Conservation (phyloP, 2,329 filamentous ascomycete species). For the Aspergillus jensenii region DNA sequence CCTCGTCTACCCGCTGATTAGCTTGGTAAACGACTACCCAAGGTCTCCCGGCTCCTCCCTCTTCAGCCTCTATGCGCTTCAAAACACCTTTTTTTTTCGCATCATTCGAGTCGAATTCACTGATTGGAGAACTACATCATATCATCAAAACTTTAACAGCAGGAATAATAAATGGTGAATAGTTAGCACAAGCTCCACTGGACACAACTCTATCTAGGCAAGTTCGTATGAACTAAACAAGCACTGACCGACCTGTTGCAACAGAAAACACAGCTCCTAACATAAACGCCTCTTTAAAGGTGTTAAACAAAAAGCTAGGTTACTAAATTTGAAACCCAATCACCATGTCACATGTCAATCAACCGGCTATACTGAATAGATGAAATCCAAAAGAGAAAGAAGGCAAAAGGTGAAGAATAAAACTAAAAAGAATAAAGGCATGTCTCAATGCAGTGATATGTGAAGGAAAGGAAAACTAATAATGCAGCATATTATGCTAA, state of each 20-base stretch:
- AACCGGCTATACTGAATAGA: neutral
- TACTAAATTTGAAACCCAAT: neutral
- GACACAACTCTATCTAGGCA: constrained; percentile 7
- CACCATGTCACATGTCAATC: neutral
- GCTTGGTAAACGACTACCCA: no score
- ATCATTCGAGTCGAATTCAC: neutral
- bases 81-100: no score
- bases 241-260: neutral
- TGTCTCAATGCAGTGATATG: neutral
- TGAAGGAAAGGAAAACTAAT: neutral
- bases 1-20: no score
- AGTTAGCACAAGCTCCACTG: neutral
- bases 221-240: neutral
- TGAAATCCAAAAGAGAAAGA: neutral
- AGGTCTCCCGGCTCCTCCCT: neutral
- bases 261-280: neutral
- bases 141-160: neutral
- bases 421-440: no score
- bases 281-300: constrained; percentile 2
- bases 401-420: no score
- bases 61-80: neutral
- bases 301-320: neutral
- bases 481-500: neutral
- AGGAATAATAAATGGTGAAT: neutral
- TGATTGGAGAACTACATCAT: neutral